These are phyloP conservation scores for Prosopis cineraria DNA, from an alignment of 306 rosid species.

Conservation along the genomic window DNA sequence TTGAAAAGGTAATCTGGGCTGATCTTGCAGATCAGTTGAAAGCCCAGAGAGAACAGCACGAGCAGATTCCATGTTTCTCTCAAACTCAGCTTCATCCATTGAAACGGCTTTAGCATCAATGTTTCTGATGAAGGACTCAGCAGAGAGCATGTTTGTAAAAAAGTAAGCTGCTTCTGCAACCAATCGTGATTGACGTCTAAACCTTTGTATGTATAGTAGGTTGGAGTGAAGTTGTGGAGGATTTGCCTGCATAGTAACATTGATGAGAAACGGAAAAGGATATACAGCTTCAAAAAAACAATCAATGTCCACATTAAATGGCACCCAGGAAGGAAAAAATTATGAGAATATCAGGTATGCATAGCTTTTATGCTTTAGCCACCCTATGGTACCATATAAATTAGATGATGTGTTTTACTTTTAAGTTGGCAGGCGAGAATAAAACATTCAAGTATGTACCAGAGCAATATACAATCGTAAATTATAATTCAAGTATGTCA, in stretches of 20 bases:
- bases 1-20: constrained; percentile 51
- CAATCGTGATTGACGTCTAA: constrained; percentile 79
- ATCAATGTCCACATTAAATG: constrained; percentile 13
- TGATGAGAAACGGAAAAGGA: constrained; percentile 16
- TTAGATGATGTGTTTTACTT: background rate
- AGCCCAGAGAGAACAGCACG: constrained; percentile 82
- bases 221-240: constrained; percentile 97
- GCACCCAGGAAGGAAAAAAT: constrained; percentile 19
- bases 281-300: constrained; percentile 1
- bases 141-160: constrained; percentile 95
- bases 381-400: background rate
- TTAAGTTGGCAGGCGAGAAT: background rate
- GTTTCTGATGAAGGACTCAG: constrained; percentile 86
- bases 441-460: constrained; percentile 18
- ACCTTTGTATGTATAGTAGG: constrained; percentile 87
- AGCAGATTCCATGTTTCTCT: constrained; percentile 89
- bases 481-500: background rate
- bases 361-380: constrained; percentile 14
- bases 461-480: constrained; percentile 1
- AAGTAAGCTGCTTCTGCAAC: constrained; percentile 85
- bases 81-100: constrained; percentile 87
- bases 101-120: constrained; percentile 93
- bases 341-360: constrained; percentile 29
- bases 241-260: constrained; percentile 75
- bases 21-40: constrained; percentile 60